Percentiles rank a stretch among this genome's conserved stretches.
These are phyloP conservation scores for Suhomyces coccinellae DNA, from an alignment of 1,139 yeast species.

Conservation along the genomic window DNA sequence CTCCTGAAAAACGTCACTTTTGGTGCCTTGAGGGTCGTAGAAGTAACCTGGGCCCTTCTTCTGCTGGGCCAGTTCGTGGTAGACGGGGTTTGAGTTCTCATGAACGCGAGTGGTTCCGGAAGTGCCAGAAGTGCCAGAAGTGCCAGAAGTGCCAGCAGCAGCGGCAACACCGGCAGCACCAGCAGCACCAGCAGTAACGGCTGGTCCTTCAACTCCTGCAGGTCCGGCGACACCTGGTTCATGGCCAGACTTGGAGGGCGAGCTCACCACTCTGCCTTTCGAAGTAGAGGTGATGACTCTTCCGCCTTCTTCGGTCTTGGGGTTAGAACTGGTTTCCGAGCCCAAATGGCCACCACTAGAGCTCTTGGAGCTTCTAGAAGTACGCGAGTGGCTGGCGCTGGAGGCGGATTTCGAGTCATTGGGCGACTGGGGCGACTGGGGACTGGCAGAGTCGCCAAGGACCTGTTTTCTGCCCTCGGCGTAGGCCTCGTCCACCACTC, in stretches of 20 bases:
- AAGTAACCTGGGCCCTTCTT: conserved; percentile 34
- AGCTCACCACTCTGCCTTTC: conserved; percentile 15
- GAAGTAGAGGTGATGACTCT: conserved; percentile 36
- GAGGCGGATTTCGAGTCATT: neutral
- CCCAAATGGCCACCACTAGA: neutral
- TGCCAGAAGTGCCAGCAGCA: no score
- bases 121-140: conserved; percentile 13
- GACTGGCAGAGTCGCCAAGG: neutral
- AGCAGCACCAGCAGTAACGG: no score
- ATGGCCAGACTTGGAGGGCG: neutral
- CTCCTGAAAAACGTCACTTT: conserved; percentile 30
- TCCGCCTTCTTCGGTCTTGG: conserved; percentile 22
- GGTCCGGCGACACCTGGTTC: conserved; percentile 26
- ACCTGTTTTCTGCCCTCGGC: conserved; percentile 5
- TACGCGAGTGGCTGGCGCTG: neutral
- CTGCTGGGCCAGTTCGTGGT: conserved; percentile 31
- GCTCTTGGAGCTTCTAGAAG: neutral
- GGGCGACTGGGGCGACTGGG: neutral
- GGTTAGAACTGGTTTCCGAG: neutral
- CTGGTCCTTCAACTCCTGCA: conserved; percentile 10
- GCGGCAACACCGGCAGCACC: no score
- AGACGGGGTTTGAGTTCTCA: conserved; percentile 27
- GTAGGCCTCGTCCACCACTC: conserved; percentile 4
- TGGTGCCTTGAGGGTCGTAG: conserved; percentile 40
- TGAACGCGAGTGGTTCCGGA: conserved; percentile 2